Conservation (phyloP, 75 land plant genomes). For the Cryptomeria japonica region DNA sequence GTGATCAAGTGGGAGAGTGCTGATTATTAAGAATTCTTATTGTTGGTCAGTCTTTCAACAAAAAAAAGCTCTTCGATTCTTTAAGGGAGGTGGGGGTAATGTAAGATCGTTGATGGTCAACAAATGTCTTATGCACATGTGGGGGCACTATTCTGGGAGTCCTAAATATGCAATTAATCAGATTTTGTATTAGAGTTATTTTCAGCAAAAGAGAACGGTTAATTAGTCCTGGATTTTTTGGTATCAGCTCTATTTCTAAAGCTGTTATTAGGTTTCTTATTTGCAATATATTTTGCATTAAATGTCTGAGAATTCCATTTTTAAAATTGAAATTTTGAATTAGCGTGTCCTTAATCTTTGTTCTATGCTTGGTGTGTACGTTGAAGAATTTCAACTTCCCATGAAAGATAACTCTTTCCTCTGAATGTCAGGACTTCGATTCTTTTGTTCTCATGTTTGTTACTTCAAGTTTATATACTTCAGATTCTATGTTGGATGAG, state of each 20-base stretch:
- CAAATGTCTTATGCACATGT: not conserved
- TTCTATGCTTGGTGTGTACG: not conserved
- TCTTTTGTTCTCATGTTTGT: not conserved
- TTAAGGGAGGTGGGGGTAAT: not conserved
- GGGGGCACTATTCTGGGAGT: not conserved
- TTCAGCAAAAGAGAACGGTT: not conserved
- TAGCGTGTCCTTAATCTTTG: not conserved
- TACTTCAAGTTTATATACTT: too few relatives aligned
- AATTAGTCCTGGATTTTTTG: not conserved
- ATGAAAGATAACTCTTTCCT: not conserved
- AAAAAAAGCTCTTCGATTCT: not conserved
- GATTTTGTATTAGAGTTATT: not conserved
- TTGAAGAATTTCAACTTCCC: not conserved
- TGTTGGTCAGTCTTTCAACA: not conserved
- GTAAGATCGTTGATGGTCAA: not conserved
- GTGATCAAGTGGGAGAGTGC: not conserved
- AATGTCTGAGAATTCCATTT: not conserved
- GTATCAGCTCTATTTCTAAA: not conserved
- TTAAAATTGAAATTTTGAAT: not conserved
- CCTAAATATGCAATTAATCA: not conserved
- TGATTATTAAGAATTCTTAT: not conserved
- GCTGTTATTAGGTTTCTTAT: not conserved
- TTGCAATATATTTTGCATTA: not conserved
- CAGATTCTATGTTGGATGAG: not conserved
- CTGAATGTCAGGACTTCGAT: not conserved